These are phyloP conservation scores for Candida labiduridarum DNA, from an alignment of 1,139 yeast genomes.

Conservation along the genomic window DNA sequence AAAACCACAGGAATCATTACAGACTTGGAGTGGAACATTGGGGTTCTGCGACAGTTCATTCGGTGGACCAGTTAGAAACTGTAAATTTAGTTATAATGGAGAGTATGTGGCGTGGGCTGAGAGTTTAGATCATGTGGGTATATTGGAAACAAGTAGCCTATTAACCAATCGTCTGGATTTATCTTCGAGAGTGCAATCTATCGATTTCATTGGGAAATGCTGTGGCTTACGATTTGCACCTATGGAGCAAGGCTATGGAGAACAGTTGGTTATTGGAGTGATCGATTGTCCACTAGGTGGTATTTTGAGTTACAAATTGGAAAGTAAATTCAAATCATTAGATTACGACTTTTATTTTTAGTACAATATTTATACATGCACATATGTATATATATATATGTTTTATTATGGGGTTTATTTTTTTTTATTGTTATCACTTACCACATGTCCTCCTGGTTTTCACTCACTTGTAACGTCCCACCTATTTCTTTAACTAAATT, in stretches of 20 bases:
- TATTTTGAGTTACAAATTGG: constrained; percentile 48
- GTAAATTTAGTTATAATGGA: constrained; percentile 51
- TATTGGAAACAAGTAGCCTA: constrained; percentile 42
- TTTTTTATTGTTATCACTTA: constrained; percentile 16
- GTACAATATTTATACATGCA: neutral
- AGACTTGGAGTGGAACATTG: constrained; percentile 40
- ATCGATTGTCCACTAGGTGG: constrained; percentile 64
- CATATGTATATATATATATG: neutral
- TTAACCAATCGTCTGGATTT: constrained; percentile 13
- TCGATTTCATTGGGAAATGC: constrained; percentile 61
- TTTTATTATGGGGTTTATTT: neutral
- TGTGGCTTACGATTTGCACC: constrained; percentile 57
- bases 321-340: constrained; percentile 36
- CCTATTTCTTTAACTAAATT: constrained; percentile 38
- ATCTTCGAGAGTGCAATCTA: constrained; percentile 42
- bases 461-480: constrained; percentile 42
- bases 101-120: constrained; percentile 58
- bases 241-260: constrained; percentile 47
- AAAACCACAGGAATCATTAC: constrained; percentile 26
- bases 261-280: constrained; percentile 53
- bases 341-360: constrained; percentile 43
- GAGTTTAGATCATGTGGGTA: constrained; percentile 60
- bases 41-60: constrained; percentile 22
- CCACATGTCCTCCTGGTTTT: constrained; percentile 50
- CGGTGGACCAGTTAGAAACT: constrained; percentile 57